Base-by-base conservation (phyloP, 2,329 filamentous ascomycete genomes). In the Colletotrichum sp. region DNA sequence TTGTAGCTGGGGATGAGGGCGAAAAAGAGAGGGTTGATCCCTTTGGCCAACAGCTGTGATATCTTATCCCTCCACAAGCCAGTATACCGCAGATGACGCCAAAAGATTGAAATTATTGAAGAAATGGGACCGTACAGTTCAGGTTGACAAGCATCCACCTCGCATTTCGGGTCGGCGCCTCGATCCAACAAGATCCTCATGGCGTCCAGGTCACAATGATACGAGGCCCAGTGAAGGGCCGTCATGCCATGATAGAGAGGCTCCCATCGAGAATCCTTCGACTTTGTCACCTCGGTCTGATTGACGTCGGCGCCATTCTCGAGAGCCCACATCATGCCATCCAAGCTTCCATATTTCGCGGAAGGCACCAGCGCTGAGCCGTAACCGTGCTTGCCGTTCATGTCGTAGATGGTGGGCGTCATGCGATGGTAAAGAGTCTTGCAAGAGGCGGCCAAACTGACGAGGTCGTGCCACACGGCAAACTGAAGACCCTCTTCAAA, bases 401-500 rank as follows among this genome's bases (percentile, higher is more conserved):
- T 18, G 1, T 28, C 18, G 57, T 60, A 60, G 16, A 60, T 26
- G 10, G 26, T 60, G 15, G 57, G 26, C 15, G 57, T 60, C 10
- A 60, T 28, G 24, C 26, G 57, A 26, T 10, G 13, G 24, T 60
- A 30, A 3, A 60, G 21, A 0, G 8, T 18, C 28, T 28, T 26
- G 24, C 57, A 60, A 18, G 57, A 28, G 0, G 57, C 57, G 8
- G 57, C 57, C 15, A 60, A 6, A 28, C 28, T 26, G 15, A 28
- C 26, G 8, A 60, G 24, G 24, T 60, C 57, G 6, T 28, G 24
- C 57, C 57, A 60, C 28, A 60, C 57, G 6, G 24, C n/a, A 28
- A 0, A 60, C 0, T 60, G 0, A 3, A 44, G 39, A 9, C 18
- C 39, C 39, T 0, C 5, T 0, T n/a, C 18, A 1, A 44, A 44